Base-by-base conservation (phyloP, 805 yeast species). In the Starmerella potacharoeniae region DNA sequence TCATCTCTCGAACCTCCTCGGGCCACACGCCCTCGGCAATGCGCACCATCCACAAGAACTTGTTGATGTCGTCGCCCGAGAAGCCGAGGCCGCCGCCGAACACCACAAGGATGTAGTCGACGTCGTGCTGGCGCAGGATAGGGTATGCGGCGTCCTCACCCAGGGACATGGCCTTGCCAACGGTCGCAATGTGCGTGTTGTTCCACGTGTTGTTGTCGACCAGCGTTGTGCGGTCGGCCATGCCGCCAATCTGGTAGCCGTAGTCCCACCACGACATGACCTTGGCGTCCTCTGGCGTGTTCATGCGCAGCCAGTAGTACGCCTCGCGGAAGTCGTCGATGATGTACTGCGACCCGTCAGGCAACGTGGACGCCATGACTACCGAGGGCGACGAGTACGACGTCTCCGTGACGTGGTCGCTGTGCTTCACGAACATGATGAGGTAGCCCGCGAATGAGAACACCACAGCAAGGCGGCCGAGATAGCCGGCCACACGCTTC, bases 251-350 rank as follows among this genome's bases (percentile, higher is more conserved):
- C 75, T 93, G 99, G 72, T 93, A 93, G 54, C 99, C 99, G 68
- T 95, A 95, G 75, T 95, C 98, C 99, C 99, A 93, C 98, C 99
- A 93, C 10, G 97, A 84, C 84, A 95, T 88, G 58, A 93, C 85
- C 70, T 86, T 90, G 37, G 97, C 86, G 68, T 93, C 97, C 69
- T 93, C 96, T 3, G 86, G 82, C 0, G 98, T 93, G 73, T 93
- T 93, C 96, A 91, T 90, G 67, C 98, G 82, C 64, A 93, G 76
- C 98, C 98, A 93, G 70, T 91, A 93, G 75, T 93, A 93, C 10
- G 97, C 98, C 75, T 93, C 99, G 73, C 99, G 82, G 76, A 84
- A 93, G 71, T 93, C 99, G 70, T 93, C 99, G 66, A 93, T 93
- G 62, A 91, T 73, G 57, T 78, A 76, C 62, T 80, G 83, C 16